Conservation (phyloP, 2,329 filamentous ascomycete genomes). For the Capronia epimyces region DNA sequence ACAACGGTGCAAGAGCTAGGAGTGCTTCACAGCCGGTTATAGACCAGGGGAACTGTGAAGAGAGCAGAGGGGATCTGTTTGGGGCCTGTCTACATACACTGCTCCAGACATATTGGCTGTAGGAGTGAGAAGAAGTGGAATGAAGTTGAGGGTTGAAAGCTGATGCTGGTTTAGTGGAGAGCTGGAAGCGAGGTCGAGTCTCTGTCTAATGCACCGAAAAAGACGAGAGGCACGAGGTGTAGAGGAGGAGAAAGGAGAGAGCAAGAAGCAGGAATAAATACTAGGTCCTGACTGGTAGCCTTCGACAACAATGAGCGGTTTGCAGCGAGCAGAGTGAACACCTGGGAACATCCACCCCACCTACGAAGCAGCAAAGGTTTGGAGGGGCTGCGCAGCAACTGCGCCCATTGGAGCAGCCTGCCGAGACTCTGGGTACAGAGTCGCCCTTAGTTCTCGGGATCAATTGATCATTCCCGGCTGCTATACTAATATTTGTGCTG, state of each 20-base stretch:
- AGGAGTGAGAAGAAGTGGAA: conserved; percentile 3
- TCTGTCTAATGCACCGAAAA: conserved; percentile 31
- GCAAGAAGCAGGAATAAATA: conserved; percentile 28
- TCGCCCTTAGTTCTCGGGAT: too few species aligned
- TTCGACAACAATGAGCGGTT: background rate
- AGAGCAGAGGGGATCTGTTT: background rate
- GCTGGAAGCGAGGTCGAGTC: conserved; percentile 15
- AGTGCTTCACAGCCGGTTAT: background rate
- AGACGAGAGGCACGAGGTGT: conserved; percentile 27
- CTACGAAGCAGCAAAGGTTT: conserved; percentile 27
- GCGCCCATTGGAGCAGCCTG: background rate
- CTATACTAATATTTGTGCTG: too few species aligned
- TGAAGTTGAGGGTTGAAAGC: conserved; percentile 1
- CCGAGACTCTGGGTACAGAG: conserved; percentile 12
- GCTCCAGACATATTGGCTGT: conserved; percentile 29
- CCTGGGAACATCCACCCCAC: conserved; percentile 7
- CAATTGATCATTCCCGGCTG: too few species aligned
- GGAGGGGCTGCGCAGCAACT: conserved; percentile 11
- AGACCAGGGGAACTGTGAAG: background rate
- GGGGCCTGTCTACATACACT: conserved; percentile 25
- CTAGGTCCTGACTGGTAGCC: conserved; percentile 12
- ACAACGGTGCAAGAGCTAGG: background rate
- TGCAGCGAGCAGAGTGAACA: background rate
- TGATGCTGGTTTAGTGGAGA: background rate
- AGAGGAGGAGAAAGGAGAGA: conserved; percentile 20